Conservation (phyloP, 2,329 filamentous ascomycete genomes). For the Fusarium sp. region DNA sequence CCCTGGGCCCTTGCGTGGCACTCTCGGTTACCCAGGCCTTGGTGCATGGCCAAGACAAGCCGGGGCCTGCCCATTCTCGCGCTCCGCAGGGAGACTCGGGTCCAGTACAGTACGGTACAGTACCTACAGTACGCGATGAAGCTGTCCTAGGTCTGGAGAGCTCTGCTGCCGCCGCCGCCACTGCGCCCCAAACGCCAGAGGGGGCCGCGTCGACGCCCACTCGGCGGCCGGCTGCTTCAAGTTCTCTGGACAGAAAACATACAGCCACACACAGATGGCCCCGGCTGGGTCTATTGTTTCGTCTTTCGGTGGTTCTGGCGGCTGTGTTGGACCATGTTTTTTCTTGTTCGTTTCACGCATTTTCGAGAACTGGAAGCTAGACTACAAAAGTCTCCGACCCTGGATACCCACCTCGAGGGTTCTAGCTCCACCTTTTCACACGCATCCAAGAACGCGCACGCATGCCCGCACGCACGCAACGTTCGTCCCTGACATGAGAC, state of each 20-base stretch:
- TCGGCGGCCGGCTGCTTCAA: conserved; percentile 7
- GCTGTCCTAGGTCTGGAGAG: neutral
- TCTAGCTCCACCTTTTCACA: neutral
- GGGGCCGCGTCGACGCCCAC: conserved; percentile 2
- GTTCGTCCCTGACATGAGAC: conserved; percentile 12
- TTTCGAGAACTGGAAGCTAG: neutral
- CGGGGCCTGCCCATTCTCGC: neutral
- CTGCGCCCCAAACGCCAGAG: neutral
- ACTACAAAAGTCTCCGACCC: neutral
- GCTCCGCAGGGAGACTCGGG: neutral
- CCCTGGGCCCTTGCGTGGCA: conserved; percentile 4
- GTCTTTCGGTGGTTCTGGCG: neutral
- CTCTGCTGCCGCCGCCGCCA: neutral
- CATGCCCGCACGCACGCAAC: conserved; percentile 3
- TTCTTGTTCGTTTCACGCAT: neutral
- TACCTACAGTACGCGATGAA: no score
- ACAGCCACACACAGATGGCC: conserved; percentile 7
- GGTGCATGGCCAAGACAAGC: neutral
- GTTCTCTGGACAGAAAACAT: neutral
- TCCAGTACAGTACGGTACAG: no score
- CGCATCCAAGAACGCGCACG: neutral
- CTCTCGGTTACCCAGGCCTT: neutral
- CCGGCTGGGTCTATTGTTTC: neutral
- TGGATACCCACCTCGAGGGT: neutral
- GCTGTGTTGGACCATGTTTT: neutral